A percentile compares a stretch with the other conserved stretches of the same genome.
These are phyloP conservation scores for Vigna nakashimae DNA, from an alignment of 306 rosid species.

Conservation along the genomic window DNA sequence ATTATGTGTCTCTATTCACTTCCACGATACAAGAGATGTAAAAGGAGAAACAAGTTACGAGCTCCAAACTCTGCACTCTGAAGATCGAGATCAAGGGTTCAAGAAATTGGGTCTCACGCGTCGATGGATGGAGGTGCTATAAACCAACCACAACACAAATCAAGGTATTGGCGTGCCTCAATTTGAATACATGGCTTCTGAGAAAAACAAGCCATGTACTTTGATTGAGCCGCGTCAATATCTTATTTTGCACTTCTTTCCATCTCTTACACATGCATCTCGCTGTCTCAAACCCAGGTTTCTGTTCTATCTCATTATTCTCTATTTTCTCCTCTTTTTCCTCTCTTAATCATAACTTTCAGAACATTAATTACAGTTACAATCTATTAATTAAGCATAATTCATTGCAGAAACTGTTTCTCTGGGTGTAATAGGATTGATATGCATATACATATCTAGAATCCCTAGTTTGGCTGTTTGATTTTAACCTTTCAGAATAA, in stretches of 20 bases:
- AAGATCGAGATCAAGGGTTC: not conserved
- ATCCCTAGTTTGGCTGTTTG: slow-evolving; percentile 19
- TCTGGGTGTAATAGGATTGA: not conserved
- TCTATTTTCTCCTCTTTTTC: not conserved
- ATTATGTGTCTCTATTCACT: slow-evolving; percentile 8
- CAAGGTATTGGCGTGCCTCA: slow-evolving; percentile 84
- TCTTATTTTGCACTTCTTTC: slow-evolving; percentile 61
- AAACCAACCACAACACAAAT: slow-evolving; percentile 11
- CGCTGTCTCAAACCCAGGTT: slow-evolving; percentile 37
- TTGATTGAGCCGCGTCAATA: slow-evolving; percentile 99
- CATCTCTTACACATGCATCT: slow-evolving; percentile 23
- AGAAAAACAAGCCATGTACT: slow-evolving; percentile 51
- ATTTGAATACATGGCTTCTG: slow-evolving; percentile 63
- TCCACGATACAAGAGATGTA: not conserved
- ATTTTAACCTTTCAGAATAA: not conserved
- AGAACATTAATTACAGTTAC: not conserved
- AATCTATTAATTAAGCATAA: not conserved
- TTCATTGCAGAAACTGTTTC: not conserved
- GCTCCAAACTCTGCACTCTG: not conserved
- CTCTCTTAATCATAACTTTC: not conserved
- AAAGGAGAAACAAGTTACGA: no score
- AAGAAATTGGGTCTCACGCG: not conserved
- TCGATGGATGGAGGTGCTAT: not conserved
- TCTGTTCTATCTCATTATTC: not conserved
- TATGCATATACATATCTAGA: not conserved